Evolutionary conservation across 2,329 filamentous ascomycete species (phyloP).

Genomic region (Pestalotiopsis sp.): DNA sequence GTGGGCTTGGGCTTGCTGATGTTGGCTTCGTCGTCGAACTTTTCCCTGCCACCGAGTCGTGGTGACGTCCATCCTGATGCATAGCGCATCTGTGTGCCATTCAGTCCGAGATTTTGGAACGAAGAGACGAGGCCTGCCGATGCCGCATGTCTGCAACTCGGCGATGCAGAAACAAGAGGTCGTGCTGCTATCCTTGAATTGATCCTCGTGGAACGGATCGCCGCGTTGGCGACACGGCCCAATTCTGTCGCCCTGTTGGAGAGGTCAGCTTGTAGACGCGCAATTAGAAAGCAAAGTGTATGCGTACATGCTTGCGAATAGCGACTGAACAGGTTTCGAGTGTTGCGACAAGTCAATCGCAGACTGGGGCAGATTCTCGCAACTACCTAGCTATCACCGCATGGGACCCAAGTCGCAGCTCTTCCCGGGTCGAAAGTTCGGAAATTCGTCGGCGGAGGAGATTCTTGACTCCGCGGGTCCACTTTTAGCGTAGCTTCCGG

Average conservation of each 20-base stretch:
- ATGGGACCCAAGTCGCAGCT: neutral
- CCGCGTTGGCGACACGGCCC: conserved; percentile 17
- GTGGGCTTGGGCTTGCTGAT: conserved; percentile 12
- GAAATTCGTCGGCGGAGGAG: conserved; percentile 9
- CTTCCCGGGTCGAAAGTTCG: neutral
- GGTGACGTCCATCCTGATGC: conserved; percentile 23
- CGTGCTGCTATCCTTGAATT: neutral
- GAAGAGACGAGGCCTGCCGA: neutral
- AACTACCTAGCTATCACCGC: neutral
- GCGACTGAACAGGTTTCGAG: neutral
- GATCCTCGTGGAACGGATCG: conserved; percentile 10
- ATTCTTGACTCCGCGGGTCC: conserved; percentile 4
- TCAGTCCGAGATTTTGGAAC: conserved; percentile 3
- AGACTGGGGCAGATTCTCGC: neutral
- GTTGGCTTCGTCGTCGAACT: neutral
- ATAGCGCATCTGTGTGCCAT: conserved; percentile 11
- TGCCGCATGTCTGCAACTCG: neutral
- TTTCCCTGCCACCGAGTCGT: neutral
- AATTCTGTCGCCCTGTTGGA: conserved; percentile 14
- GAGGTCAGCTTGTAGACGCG: neutral
- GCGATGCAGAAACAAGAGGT: neutral
- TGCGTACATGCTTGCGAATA: conserved; percentile 13
- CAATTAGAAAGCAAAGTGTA: neutral
- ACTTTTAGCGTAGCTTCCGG: neutral
- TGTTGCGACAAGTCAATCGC: neutral